These are phyloP conservation scores for Mycosarcoma mackinlayi DNA, from an alignment of 1,284 basidiomycete genomes.

Conservation along the genomic window DNA sequence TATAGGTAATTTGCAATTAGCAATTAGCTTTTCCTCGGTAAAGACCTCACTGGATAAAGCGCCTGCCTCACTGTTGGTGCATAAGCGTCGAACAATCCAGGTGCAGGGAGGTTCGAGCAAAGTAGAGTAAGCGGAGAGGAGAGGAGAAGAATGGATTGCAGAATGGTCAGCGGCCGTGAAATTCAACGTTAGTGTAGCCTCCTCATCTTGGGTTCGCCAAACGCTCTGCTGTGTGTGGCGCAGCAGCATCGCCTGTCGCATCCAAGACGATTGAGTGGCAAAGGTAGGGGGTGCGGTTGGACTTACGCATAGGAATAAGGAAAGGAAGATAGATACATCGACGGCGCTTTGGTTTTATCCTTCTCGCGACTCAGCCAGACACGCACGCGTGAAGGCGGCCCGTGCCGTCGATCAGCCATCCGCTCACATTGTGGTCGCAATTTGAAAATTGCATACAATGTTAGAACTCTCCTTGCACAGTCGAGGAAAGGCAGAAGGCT, in stretches of 20 bases:
- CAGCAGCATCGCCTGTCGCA: no score
- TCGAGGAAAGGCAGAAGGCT: no score
- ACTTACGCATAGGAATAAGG: slow-evolving; percentile 52
- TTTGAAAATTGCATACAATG: no score
- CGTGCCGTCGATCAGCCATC: slow-evolving; percentile 25
- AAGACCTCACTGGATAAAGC: slow-evolving; percentile 65
- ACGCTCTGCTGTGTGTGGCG: no score
- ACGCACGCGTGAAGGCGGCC: slow-evolving; percentile 35
- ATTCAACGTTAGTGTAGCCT: no score
- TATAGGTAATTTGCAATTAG: slow-evolving; percentile 67
- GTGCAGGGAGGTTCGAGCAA: neutral
- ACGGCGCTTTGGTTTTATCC: slow-evolving; percentile 13
- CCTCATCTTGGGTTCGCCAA: no score
- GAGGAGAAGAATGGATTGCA: neutral
- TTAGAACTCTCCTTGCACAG: slow-evolving; percentile 8
- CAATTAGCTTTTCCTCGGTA: slow-evolving; percentile 65
- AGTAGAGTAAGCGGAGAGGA: no score
- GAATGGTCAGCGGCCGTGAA: neutral
- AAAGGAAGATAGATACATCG: slow-evolving; percentile 1
- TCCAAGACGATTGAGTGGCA: neutral
- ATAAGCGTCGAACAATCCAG: slow-evolving; percentile 1
- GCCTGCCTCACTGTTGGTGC: slow-evolving; percentile 56
- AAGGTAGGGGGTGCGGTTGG: slow-evolving; percentile 13
- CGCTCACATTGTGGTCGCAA: no score
- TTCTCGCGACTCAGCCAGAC: slow-evolving; percentile 19